phyloP scores from a whole-genome alignment of 2,329 filamentous ascomycete genomes.

The Dendryphion nanum region DNA sequence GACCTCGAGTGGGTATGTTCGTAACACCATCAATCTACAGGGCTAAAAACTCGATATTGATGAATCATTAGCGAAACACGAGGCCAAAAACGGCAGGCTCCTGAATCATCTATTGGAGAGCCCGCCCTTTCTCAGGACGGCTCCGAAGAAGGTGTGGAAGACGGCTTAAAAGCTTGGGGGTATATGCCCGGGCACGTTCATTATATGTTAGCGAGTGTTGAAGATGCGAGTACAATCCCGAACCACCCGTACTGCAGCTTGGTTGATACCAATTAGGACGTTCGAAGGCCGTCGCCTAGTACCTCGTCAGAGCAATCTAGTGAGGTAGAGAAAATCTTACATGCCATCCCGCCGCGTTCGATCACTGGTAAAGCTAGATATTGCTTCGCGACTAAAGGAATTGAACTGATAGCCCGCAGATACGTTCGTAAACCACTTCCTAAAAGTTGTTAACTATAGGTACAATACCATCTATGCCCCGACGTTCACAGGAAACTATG shows the following conservation, averaged over 20 bases:
- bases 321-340: conserved; percentile 33
- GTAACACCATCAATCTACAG: no score
- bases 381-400: neutral
- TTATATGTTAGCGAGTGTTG: conserved; percentile 18
- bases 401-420: conserved; percentile 30
- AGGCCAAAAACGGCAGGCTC: conserved; percentile 21
- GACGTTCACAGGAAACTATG: conserved; percentile 46
- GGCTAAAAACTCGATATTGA: neutral
- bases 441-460: conserved; percentile 46
- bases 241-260: neutral
- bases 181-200: conserved; percentile 39
- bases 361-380: conserved; percentile 21
- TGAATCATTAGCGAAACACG: conserved; percentile 11
- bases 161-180: conserved; percentile 33
- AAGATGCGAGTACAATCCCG: neutral
- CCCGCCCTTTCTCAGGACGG: conserved; percentile 5
- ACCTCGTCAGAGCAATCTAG: conserved; percentile 19
- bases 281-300: neutral
- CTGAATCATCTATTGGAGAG: conserved; percentile 7
- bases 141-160: conserved; percentile 14
- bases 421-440: conserved; percentile 47
- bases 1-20: conserved; percentile 19
- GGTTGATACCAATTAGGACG: neutral
- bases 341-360: conserved; percentile 30
- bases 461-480: conserved; percentile 50